These are phyloP conservation scores for Botryotinia globosa DNA, from an alignment of 2,329 filamentous ascomycete species.

Conservation along the genomic window DNA sequence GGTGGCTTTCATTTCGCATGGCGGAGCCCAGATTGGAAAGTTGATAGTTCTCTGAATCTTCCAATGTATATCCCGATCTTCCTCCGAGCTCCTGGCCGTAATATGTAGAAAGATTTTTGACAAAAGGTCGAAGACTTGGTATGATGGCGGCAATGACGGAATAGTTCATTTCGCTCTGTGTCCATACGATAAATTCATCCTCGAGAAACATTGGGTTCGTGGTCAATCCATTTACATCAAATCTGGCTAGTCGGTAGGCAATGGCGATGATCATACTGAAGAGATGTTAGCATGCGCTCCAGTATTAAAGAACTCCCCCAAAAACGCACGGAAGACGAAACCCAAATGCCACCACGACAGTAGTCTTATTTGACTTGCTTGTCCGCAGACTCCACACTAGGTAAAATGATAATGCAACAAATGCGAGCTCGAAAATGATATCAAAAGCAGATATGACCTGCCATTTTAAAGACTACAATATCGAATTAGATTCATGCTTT, in stretches of 20 bases:
- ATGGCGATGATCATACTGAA: constrained; percentile 43
- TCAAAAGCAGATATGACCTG: constrained; percentile 42
- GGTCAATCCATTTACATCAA: constrained; percentile 37
- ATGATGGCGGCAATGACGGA: constrained; percentile 44
- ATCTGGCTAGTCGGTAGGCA: constrained; percentile 41
- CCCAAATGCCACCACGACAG: constrained; percentile 43
- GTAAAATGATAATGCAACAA: constrained; percentile 41
- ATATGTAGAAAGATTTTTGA: constrained; percentile 39
- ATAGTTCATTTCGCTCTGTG: constrained; percentile 44
- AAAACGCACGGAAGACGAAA: constrained; percentile 42
- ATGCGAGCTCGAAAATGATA: constrained; percentile 41
- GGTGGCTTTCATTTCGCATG: neutral
- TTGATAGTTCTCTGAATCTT: constrained; percentile 18
- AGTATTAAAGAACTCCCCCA: neutral
- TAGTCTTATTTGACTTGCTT: constrained; percentile 39
- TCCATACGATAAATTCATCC: constrained; percentile 40
- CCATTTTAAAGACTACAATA: constrained; percentile 41
- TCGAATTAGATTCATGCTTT: neutral
- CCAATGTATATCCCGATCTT: constrained; percentile 5
- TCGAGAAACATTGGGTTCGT: constrained; percentile 41
- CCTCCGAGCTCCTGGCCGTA: constrained; percentile 33
- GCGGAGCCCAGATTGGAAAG: constrained; percentile 15
- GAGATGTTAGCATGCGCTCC: neutral
- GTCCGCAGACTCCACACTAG: constrained; percentile 43
- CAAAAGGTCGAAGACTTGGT: constrained; percentile 47